Percentiles rank a stretch among this genome's conserved stretches.
Conservation (phyloP, 2,329 filamentous ascomycete species). For the Colletotrichum liaoningense region DNA sequence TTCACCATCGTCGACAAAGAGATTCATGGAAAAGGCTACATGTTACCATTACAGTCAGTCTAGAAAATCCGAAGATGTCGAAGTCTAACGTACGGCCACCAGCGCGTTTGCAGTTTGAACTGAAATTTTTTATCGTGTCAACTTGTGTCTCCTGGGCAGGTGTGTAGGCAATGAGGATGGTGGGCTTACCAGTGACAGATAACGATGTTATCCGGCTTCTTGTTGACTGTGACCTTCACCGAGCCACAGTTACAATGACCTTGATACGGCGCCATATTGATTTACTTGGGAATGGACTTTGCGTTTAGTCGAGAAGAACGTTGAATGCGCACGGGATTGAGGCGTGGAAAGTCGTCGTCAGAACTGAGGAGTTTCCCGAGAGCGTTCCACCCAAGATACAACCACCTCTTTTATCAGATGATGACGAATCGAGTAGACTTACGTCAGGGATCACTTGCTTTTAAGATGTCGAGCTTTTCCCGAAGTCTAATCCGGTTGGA, state of each 20-base stretch:
- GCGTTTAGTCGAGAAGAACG: neutral
- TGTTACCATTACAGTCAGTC: neutral
- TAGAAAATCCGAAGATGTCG: neutral
- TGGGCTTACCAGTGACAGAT: slow-evolving; percentile 23
- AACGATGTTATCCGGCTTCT: slow-evolving; percentile 19
- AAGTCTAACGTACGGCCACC: slow-evolving; percentile 13
- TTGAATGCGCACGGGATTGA: neutral
- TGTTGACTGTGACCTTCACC: slow-evolving; percentile 10
- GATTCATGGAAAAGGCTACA: slow-evolving; percentile 26
- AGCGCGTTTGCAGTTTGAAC: slow-evolving; percentile 30
- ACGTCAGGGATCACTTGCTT: neutral
- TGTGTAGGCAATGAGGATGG: neutral
- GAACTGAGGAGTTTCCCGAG: neutral
- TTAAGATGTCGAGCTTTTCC: too few species aligned
- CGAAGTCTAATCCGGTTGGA: neutral
- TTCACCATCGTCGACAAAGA: slow-evolving; percentile 7
- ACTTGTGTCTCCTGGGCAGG: too few species aligned
- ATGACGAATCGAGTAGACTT: neutral
- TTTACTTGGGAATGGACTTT: neutral
- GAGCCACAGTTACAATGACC: slow-evolving; percentile 32
- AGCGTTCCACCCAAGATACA: too few species aligned
- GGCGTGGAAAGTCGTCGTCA: too few species aligned
- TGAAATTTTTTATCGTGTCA: neutral
- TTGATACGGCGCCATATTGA: slow-evolving; percentile 7
- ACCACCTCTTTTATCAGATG: too few species aligned